phyloP scores from a whole-genome alignment of 192 early-diverging fungal species.

The Backusella tarrabulga region DNA sequence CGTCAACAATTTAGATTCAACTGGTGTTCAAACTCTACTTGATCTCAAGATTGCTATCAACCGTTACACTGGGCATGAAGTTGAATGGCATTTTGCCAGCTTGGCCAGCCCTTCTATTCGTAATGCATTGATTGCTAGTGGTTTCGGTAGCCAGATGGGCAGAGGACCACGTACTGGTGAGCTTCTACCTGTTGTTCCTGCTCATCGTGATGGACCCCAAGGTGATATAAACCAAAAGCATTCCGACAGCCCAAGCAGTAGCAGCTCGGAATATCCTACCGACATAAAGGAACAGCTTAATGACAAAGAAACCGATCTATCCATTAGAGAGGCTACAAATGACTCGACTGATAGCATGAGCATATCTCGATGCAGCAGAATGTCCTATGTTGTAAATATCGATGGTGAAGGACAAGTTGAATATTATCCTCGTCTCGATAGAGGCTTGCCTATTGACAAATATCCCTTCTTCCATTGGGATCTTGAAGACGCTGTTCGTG shows the following conservation, averaged over 20 bases:
- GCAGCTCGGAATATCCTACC: neutral
- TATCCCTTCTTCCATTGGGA: conserved; percentile 32
- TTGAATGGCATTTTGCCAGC: conserved; percentile 30
- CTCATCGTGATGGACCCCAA: conserved; percentile 17
- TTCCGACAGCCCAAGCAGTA: neutral
- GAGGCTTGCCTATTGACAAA: conserved; percentile 12
- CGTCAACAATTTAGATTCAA: conserved; percentile 21
- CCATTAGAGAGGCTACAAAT: neutral
- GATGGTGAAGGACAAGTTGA: neutral
- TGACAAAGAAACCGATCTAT: neutral
- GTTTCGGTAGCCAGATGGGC: conserved; percentile 23
- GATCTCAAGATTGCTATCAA: conserved; percentile 5
- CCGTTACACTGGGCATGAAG: conserved; percentile 15
- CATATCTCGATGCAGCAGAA: neutral
- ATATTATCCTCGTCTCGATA: neutral
- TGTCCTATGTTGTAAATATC: conserved; percentile 10
- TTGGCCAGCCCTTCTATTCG: conserved; percentile 7
- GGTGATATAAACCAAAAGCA: neutral
- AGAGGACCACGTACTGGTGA: conserved; percentile 19
- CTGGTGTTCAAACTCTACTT: conserved; percentile 18
- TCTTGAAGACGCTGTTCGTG: conserved; percentile 23
- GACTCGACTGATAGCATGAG: neutral
- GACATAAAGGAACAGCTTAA: neutral
- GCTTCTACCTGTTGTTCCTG: conserved; percentile 20
- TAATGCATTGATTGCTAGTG: conserved; percentile 10